A percentile compares a stretch with the other conserved stretches of the same genome.
phyloP scores from a whole-genome alignment of 768 basidiomycete species.

The Lactarius indigo region DNA sequence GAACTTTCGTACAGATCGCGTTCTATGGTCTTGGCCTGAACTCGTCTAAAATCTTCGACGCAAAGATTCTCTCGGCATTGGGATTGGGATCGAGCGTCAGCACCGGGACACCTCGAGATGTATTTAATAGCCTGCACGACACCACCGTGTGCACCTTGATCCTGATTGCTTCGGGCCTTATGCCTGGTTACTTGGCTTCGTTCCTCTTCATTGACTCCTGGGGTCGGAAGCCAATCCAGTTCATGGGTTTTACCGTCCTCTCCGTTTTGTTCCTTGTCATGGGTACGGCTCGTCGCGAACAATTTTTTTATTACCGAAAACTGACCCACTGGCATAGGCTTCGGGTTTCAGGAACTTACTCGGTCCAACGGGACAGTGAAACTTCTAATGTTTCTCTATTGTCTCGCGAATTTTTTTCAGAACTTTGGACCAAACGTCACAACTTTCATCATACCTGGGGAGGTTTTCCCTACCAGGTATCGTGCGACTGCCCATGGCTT shows the following conservation, averaged over 20 bases:
- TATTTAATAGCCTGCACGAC: slow-evolving; percentile 56
- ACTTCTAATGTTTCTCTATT: slow-evolving; percentile 39
- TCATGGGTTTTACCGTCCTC: slow-evolving; percentile 70
- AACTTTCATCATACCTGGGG: slow-evolving; percentile 44
- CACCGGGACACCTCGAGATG: slow-evolving; percentile 30
- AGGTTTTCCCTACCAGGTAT: slow-evolving; percentile 45
- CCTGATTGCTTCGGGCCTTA: slow-evolving; percentile 69
- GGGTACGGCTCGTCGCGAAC: slow-evolving; percentile 42
- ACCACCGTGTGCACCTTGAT: slow-evolving; percentile 71
- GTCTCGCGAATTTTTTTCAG: slow-evolving; percentile 42
- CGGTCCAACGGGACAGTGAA: slow-evolving; percentile 28
- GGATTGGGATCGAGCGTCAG: slow-evolving; percentile 53
- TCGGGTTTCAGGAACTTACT: slow-evolving; percentile 31
- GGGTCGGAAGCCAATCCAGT: slow-evolving; percentile 80
- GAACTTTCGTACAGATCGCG: slow-evolving; percentile 50
- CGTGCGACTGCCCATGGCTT: slow-evolving; percentile 44
- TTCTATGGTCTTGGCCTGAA: slow-evolving; percentile 90
- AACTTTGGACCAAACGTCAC: slow-evolving; percentile 46
- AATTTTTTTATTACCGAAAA: background rate
- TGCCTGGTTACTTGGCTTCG: slow-evolving; percentile 73
- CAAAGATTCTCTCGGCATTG: slow-evolving; percentile 40
- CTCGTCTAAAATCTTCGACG: slow-evolving; percentile 65
- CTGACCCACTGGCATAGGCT: slow-evolving; percentile 25
- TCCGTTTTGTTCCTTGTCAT: slow-evolving; percentile 65
- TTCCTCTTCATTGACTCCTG: slow-evolving; percentile 68